These are phyloP conservation scores for Apiotrichum laibachii DNA, from an alignment of 1,284 basidiomycete genomes.

Conservation along the genomic window DNA sequence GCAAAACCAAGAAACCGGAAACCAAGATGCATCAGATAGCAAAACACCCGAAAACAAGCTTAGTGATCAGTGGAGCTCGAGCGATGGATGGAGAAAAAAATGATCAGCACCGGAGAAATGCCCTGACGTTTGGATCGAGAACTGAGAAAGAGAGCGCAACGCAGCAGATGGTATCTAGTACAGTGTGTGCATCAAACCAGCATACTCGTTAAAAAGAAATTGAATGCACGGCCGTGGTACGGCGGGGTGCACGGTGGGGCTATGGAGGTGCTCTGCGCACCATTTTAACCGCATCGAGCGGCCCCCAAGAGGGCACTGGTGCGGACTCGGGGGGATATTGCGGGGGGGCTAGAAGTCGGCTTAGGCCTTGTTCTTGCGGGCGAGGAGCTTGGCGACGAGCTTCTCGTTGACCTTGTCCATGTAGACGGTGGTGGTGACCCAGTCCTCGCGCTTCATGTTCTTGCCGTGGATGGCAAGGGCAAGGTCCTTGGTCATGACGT, in stretches of 20 bases:
- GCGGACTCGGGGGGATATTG: not conserved
- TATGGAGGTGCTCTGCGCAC: slow-evolving; percentile 1
- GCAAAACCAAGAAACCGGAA: no score
- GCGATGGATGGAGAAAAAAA: no score
- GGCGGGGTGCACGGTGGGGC: slow-evolving; percentile 4
- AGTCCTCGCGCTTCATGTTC: slow-evolving; percentile 84
- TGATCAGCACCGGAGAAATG: no score
- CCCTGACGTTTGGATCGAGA: no score
- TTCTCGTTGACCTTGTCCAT: slow-evolving; percentile 71
- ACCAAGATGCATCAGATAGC: no score
- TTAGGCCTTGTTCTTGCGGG: slow-evolving; percentile 22
- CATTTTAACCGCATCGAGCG: slow-evolving; percentile 9
- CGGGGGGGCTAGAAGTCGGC: not conserved
- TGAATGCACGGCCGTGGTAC: slow-evolving; percentile 1
- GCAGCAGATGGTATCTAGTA: slow-evolving; percentile 2
- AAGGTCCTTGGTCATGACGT: slow-evolving; percentile 94
- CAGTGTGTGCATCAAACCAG: slow-evolving; percentile 5
- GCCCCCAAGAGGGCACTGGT: not conserved
- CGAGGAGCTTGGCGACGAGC: slow-evolving; percentile 38
- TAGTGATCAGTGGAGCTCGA: no score
- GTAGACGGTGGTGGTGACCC: slow-evolving; percentile 87
- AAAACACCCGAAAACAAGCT: no score
- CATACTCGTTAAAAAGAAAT: not conserved
- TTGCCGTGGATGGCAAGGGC: slow-evolving; percentile 93
- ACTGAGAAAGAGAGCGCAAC: no score